These are phyloP conservation scores for Euphorbia lathyris DNA, from an alignment of 345 rosid genomes.

Conservation along the genomic window DNA sequence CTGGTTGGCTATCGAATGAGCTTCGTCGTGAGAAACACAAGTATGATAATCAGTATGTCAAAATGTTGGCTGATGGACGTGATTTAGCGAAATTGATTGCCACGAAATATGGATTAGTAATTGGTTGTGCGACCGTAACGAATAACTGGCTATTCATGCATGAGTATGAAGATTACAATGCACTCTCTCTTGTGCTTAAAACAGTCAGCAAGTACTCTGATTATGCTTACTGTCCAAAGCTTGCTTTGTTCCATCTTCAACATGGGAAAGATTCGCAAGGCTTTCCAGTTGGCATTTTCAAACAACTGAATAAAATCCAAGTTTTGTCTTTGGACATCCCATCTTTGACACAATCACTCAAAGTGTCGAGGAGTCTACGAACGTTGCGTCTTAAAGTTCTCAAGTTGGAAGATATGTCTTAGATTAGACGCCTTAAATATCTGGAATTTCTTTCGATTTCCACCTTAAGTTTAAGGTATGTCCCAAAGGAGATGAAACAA, in stretches of 20 bases:
- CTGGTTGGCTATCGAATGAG: background rate
- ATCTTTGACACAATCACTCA: background rate
- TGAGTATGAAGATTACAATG: background rate
- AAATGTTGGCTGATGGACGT: background rate
- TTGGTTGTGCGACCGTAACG: background rate
- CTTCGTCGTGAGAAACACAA: background rate
- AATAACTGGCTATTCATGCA: background rate
- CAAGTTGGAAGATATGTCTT: background rate
- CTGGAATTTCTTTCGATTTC: background rate
- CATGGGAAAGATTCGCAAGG: background rate
- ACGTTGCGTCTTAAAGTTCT: background rate
- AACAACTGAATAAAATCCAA: background rate
- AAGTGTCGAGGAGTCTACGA: background rate
- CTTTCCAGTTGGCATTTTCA: background rate
- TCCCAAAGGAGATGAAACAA: background rate
- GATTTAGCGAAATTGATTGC: background rate
- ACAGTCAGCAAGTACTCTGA: background rate
- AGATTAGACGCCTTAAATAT: background rate
- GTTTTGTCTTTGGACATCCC: background rate
- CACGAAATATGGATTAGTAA: background rate
- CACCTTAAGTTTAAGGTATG: background rate
- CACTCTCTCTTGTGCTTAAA: background rate
- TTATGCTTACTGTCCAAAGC: background rate
- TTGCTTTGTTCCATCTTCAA: background rate
- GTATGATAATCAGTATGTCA: background rate